A percentile compares a stretch with the other conserved stretches of the same genome.
Evolutionary conservation across 2,329 filamentous ascomycete species (phyloP).

Genomic region (Chaetomium olivaceum): DNA sequence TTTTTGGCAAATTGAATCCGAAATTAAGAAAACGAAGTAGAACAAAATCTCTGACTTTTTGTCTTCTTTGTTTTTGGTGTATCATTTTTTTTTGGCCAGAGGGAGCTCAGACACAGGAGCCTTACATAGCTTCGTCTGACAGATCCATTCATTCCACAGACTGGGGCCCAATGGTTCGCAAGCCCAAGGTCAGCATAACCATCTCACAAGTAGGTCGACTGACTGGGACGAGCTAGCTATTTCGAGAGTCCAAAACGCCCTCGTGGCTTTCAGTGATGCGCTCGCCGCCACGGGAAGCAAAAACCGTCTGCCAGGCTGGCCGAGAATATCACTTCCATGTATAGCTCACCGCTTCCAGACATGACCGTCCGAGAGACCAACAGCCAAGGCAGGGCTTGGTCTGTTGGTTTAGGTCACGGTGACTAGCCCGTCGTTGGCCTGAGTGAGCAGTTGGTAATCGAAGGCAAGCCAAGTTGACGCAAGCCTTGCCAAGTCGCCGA

Average conservation of each 20-base stretch:
- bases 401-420: not conserved
- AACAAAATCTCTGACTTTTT: too few species aligned
- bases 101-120: not conserved
- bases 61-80: too few species aligned
- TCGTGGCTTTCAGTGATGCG: not conserved
- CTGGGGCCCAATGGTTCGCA: not conserved
- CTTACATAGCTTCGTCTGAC: not conserved
- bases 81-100: too few species aligned
- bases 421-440: too few species aligned
- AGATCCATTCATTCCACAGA: not conserved
- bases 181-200: not conserved
- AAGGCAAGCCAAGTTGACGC: not conserved
- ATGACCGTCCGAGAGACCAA: not conserved
- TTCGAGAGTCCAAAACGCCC: not conserved
- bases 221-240: not conserved
- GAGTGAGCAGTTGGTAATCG: not conserved
- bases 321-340: not conserved
- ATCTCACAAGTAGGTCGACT: not conserved
- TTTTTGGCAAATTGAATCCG: too few species aligned
- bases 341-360: not conserved
- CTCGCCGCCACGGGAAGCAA: not conserved
- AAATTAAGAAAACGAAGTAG: too few species aligned
- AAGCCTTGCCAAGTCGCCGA: conserved; percentile 11
- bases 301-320: not conserved
- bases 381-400: not conserved